Percentiles rank a stretch among this genome's conserved stretches.
Conservation (phyloP, 768 basidiomycete species). For the Suillus alpinus region DNA sequence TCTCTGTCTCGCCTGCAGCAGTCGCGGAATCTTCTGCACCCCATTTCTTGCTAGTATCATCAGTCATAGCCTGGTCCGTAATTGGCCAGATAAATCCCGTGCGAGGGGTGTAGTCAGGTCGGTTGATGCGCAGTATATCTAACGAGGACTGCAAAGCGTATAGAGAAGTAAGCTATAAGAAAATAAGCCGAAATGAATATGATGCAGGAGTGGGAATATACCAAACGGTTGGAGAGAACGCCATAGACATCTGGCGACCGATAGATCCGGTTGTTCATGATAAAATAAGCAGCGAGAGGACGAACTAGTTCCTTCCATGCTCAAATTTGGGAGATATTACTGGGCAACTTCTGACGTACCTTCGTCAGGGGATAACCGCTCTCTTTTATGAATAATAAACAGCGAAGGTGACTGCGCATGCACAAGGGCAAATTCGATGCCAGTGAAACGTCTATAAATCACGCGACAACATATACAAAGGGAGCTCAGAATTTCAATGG, state of each 20-base stretch:
- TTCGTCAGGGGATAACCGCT: constrained; percentile 79
- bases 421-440: constrained; percentile 83
- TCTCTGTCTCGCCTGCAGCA: constrained; percentile 17
- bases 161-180: constrained; percentile 59
- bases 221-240: constrained; percentile 80
- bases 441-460: constrained; percentile 70
- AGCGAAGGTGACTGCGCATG: constrained; percentile 76
- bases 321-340: constrained; percentile 2
- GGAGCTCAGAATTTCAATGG: constrained; percentile 2
- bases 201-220: constrained; percentile 31
- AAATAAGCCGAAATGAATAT: not conserved
- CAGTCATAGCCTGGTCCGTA: constrained; percentile 48
- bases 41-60: constrained; percentile 42
- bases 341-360: constrained; percentile 43
- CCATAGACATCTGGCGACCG: constrained; percentile 85
- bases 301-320: constrained; percentile 45
- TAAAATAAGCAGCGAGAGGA: constrained; percentile 81
- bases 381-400: constrained; percentile 88
- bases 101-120: constrained; percentile 81
- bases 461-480: constrained; percentile 5
- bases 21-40: constrained; percentile 26
- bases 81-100: constrained; percentile 87
- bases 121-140: constrained; percentile 65
- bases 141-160: constrained; percentile 75
- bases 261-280: constrained; percentile 87